Conservation (phyloP, 495 filamentous ascomycete species). For the Hyaloscypha variabilis region DNA sequence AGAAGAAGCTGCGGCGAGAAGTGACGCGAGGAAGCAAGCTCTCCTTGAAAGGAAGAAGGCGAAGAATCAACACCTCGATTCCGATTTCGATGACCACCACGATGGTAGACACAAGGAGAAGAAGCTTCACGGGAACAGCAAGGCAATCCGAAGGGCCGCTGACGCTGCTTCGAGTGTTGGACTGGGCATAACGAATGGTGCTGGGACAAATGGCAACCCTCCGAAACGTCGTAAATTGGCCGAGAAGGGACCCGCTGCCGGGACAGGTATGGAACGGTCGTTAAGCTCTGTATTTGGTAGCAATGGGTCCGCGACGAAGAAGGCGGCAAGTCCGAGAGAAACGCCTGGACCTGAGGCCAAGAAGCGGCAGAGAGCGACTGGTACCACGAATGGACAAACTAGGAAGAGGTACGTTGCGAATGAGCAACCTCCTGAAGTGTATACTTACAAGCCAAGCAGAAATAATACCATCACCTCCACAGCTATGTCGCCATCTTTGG, state of each 20-base stretch:
- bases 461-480: conserved; percentile 51
- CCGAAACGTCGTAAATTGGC: conserved; percentile 79
- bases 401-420: conserved; percentile 68
- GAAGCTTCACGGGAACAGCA: conserved; percentile 59
- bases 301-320: conserved; percentile 48
- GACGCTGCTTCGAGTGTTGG: conserved; percentile 50
- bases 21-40: conserved; percentile 80
- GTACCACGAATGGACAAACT: conserved; percentile 55
- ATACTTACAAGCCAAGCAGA: conserved; percentile 36
- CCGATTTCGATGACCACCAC: conserved; percentile 75
- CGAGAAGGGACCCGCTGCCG: conserved; percentile 63
- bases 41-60: conserved; percentile 70
- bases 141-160: conserved; percentile 62
- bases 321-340: conserved; percentile 61
- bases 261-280: conserved; percentile 68
- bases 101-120: conserved; percentile 53
- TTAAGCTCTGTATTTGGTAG: conserved; percentile 60
- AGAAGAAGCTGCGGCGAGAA: conserved; percentile 76
- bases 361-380: conserved; percentile 63
- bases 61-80: conserved; percentile 68
- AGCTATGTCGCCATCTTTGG: conserved; percentile 67
- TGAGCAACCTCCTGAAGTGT: conserved; percentile 2
- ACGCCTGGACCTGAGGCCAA: conserved; percentile 62
- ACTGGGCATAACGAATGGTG: conserved; percentile 53
- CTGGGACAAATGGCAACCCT: conserved; percentile 43